Evolutionary conservation across 108 stramenopile species (phyloP).

Genomic region (Chaetoceros muelleri): DNA sequence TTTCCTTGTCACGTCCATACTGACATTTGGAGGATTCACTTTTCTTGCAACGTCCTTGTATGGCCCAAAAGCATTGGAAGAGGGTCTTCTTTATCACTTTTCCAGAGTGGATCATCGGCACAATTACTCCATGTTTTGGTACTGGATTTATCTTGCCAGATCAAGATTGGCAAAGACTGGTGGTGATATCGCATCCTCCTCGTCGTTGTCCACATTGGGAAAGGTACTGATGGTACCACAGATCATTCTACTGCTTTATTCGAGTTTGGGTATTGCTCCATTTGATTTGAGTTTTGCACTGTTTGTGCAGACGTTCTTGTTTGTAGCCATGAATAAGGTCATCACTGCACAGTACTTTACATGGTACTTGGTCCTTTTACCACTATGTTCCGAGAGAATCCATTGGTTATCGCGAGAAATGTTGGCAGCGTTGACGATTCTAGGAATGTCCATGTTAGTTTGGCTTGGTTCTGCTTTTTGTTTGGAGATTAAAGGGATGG

Average conservation of each 20-base stretch:
- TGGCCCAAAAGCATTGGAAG: slow-evolving; percentile 67
- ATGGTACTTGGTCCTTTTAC: slow-evolving; percentile 89
- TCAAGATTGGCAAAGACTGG: slow-evolving; percentile 16
- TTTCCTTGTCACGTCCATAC: slow-evolving; percentile 52
- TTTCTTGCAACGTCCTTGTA: slow-evolving; percentile 41
- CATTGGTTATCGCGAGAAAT: slow-evolving; percentile 23
- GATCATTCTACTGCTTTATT: slow-evolving; percentile 49
- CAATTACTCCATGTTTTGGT: slow-evolving; percentile 60
- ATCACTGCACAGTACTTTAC: slow-evolving; percentile 97
- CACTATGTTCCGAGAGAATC: slow-evolving; percentile 51
- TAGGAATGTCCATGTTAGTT: slow-evolving; percentile 32
- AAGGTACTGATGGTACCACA: slow-evolving; percentile 69
- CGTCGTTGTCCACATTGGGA: slow-evolving; percentile 16
- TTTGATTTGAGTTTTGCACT: slow-evolving; percentile 59
- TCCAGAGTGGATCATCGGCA: slow-evolving; percentile 86
- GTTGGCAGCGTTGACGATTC: slow-evolving; percentile 12
- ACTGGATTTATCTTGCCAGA: slow-evolving; percentile 83
- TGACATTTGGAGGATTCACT: slow-evolving; percentile 45
- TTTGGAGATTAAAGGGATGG: slow-evolving; percentile 77
- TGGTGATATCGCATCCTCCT: slow-evolving; percentile 1
- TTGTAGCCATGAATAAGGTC: slow-evolving; percentile 98
- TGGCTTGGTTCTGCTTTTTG: slow-evolving; percentile 74
- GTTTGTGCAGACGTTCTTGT: slow-evolving; percentile 86
- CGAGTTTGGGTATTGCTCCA: slow-evolving; percentile 63
- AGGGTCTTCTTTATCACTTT: slow-evolving; percentile 93